Percentiles rank a stretch among this genome's conserved stretches.
phyloP scores from a whole-genome alignment of 2,329 filamentous ascomycete species.

The Trichoderma harzianum region DNA sequence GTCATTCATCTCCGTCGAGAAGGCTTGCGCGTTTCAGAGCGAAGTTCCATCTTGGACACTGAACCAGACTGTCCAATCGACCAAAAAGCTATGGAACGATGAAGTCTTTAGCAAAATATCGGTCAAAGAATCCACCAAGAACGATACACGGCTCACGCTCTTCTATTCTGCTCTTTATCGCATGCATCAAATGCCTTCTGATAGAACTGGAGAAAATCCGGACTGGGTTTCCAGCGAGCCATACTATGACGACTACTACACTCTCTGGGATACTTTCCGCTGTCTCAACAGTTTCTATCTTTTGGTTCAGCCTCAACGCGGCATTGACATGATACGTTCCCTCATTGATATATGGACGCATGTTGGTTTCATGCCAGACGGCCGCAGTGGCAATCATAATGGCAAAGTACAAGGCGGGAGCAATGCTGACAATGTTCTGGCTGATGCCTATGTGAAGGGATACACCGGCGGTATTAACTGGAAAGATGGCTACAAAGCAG shows the following conservation, averaged over 20 bases:
- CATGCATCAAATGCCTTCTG: conserved; percentile 59
- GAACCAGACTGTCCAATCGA: conserved; percentile 37
- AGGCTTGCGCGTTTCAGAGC: conserved; percentile 46
- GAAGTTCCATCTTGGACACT: conserved; percentile 44
- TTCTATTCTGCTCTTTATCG: conserved; percentile 59
- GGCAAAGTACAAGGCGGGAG: conserved; percentile 57
- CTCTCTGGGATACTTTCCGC: conserved; percentile 54
- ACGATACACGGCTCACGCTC: conserved; percentile 47
- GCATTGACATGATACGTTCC: conserved; percentile 37
- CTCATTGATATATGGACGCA: conserved; percentile 57
- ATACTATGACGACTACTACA: conserved; percentile 60
- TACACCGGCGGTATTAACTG: conserved; percentile 49
- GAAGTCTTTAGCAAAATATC: conserved; percentile 44
- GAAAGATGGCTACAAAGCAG: conserved; percentile 50
- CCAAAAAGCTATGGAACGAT: conserved; percentile 43
- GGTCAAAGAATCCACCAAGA: conserved; percentile 32
- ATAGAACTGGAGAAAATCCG: conserved; percentile 58
- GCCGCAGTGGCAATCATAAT: conserved; percentile 54
- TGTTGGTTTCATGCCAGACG: conserved; percentile 53
- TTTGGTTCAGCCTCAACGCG: conserved; percentile 9
- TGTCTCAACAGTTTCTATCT: conserved; percentile 32
- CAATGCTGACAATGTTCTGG: conserved; percentile 58
- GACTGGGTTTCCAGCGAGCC: conserved; percentile 52
- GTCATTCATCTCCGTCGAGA: conserved; percentile 46
- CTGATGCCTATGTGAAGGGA: conserved; percentile 56